Conservation (phyloP, 192 early-diverging fungal genomes). For the Irineochytrium annulatum region DNA sequence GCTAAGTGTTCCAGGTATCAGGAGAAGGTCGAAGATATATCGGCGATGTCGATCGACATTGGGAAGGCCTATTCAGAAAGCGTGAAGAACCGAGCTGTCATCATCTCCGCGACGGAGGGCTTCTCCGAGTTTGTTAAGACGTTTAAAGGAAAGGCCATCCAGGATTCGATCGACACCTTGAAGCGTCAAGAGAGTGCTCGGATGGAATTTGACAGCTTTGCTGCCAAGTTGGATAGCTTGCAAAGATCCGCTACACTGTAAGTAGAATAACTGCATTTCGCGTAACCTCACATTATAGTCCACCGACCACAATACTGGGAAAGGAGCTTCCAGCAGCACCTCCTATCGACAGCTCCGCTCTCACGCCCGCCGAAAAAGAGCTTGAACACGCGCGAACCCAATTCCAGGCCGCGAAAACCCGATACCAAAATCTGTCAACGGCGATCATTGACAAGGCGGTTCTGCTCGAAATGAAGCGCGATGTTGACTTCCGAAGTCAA, state of each 20-base stretch:
- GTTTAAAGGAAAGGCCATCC: conserved; percentile 48
- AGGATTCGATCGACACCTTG: conserved; percentile 44
- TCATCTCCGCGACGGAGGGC: conserved; percentile 30
- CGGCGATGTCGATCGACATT: conserved; percentile 33
- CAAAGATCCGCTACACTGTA: conserved; percentile 15
- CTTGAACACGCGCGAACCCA: conserved; percentile 35
- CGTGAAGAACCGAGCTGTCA: conserved; percentile 27
- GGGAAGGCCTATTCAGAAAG: conserved; percentile 31
- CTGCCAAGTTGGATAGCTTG: conserved; percentile 35
- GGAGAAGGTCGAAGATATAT: conserved; percentile 37
- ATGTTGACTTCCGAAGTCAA: conserved; percentile 42
- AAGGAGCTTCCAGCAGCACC: conserved; percentile 23
- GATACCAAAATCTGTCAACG: conserved; percentile 43
- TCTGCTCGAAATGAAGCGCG: conserved; percentile 48
- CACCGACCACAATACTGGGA: conserved; percentile 19
- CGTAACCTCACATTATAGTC: background rate
- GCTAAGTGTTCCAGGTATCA: conserved; percentile 28
- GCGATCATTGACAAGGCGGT: conserved; percentile 54
- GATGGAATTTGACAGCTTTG: conserved; percentile 43
- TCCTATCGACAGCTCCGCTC: conserved; percentile 6
- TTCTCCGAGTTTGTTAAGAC: conserved; percentile 40
- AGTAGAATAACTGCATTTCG: background rate
- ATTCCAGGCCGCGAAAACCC: conserved; percentile 37
- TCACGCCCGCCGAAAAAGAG: conserved; percentile 39
- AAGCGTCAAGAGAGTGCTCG: conserved; percentile 40